Base-by-base conservation (phyloP, 2,329 filamentous ascomycete species). In the Ascochyta lentis region DNA sequence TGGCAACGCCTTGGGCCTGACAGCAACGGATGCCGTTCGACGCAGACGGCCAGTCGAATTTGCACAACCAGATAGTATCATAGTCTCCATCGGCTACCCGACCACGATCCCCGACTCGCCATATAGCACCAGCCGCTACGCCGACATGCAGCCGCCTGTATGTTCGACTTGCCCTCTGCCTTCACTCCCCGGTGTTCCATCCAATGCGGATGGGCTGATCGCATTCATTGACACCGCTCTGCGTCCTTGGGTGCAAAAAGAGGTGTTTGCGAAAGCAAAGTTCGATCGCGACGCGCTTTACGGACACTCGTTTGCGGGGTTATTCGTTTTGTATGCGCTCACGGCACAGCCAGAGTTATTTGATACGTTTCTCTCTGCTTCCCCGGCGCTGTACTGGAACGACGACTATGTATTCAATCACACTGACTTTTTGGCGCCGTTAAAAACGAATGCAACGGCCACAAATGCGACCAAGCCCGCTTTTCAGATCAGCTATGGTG, bases 351-450 rank as follows among this genome's bases (percentile, higher is more conserved):
- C 79, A 0, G 59, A 66, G 1, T 67, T 76, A 3, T 83, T 83
- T 49, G 71, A 81, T 49, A 76, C 71, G 7, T 81, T 77, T 55
- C 72, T 82, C 13, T 76, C 77, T 1, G 78, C 76, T 5, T 83
- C 80, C 26, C 81, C 80, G 0, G 77, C 76, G 0, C 77, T 81
- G 6, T 81, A 75, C 74, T 83, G 79, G 77, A 81, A 81, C 58
- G 62, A 78, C 15, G 61, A 71, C 1, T 81, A 76, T 48, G 70
- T 83, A 16, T 69, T 73, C 43, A 64, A 62, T 24, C 31, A 64
- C 15, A 53, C 54, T 4, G 42, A 58, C 4, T 65, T 71, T 33
- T 61, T 73, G 1, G 62, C 56, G 5, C 62, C 66, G 26, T 56
- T 74, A 2, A 60, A 54, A 13, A 10, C 27, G 1, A 52, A 31